Evolutionary conservation across 768 basidiomycete genomes (phyloP), one percentile per base, ranked within the genome.

Genomic region (Boletus fagicola): DNA sequence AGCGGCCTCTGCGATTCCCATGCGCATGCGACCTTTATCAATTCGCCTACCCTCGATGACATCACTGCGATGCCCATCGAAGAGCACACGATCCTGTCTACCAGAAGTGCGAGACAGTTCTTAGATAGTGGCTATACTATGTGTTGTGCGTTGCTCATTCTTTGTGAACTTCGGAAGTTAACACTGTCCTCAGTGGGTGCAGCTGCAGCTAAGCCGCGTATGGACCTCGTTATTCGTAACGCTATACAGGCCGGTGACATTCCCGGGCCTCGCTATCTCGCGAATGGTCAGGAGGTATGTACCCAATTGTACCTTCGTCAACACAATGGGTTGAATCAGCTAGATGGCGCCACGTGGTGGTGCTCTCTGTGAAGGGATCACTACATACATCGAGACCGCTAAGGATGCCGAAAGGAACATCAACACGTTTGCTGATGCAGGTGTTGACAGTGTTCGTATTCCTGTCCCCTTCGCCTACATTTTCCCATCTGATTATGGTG

Each of bases 111-210:
- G 8, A 62, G 56, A 48, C 74, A 67, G 20, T 75, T 74, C 57
- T 54, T 75, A 4, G 72, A 75, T 38, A 64, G 72, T 53, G 74
- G 74, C 5, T 75, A 75, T 49, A 75, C 74, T 1, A 75, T 76
- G 75, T 75, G 74, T 49, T 46, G 68, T 69, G 36, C 5, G 68
- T 62, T n/a, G 1, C 13, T 20, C 24, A 36, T 16, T 26, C 26
- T 40, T 33, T 7, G 13, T 24, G 4, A 2, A 10, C 16, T 31
- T 52, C 15, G 6, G 10, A 18, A 33, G 9, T 9, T 49, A 8
- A 60, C 10, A 0, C 24, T 38, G 18, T 46, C 39, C 13, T 36
- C 38, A 69, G 68, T 75, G 47, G 74, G 74, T 22, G 74, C 74
- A 10, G 74, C 74, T 15, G 62, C 75, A 3, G 74, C 75, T 8